Evolutionary conservation across 2,329 filamentous ascomycete species (phyloP), one percentile per base, ranked within the genome.

Genomic region (Knufia petricola): DNA sequence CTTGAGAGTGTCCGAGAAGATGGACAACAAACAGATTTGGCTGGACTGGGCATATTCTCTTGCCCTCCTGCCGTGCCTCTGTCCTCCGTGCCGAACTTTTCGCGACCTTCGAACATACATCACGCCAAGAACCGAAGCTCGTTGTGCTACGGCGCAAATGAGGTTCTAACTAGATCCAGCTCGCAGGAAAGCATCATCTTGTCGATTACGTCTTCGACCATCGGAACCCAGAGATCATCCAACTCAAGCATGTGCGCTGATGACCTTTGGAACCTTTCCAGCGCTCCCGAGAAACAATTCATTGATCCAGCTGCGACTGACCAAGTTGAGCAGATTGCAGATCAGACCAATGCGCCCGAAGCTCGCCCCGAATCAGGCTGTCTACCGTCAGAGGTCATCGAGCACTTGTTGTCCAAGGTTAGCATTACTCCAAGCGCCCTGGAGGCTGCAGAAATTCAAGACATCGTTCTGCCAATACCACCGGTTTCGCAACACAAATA

Each of bases 171-270:
- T 66, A 76, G 76, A 53, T 72, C 71, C 55, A 76, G 73, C 59
- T 78, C 75, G 3, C 74, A 77, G 50, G 74, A 78, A 58, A 77
- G 74, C 58, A 70, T 76, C 53, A 68, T 76, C 34, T 63, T 74
- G 46, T 76, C 74, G 4, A 68, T 68, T 34, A 67, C 69, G 7
- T 67, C 68, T n/a, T 71, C 69, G 0, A 65, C 70, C 48, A 66
- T 64, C 32, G 67, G 68, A 40, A 71, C 71, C 48, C 69, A 70
- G 55, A 66, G 69, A 47, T 72, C 69, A 2, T 71, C 69, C 2
- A 62, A 68, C 23, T 73, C 70, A 2, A 68, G 68, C 15, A 64
- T 61, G 19, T 70, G 66, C 50, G 63, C 72, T 13, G 70, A 69
- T 1, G 70, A 73, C 20, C 32, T 47, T 4, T 17, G 17, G 32